Base-by-base conservation (phyloP, 164 flowering plant species). In the Santalum album region DNA sequence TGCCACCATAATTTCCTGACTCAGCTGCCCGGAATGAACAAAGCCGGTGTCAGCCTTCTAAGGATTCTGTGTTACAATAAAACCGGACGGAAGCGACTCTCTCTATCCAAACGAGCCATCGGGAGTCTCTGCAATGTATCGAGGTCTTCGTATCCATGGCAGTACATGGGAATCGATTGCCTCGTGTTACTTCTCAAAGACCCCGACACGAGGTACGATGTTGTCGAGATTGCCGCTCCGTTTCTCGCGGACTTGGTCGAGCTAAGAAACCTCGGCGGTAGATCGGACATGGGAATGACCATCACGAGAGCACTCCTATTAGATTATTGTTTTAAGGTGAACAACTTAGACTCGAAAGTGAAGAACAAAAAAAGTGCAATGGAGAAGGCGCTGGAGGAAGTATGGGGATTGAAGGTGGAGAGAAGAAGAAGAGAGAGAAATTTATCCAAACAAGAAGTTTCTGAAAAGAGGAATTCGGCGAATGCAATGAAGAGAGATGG, bases 81-180 rank as follows among this genome's bases (percentile, higher is more conserved):
- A 59, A n/a, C 19, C 16, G 95, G 92, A 17, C 78, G 97, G 63
- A 56, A 43, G 53, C 22, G 50, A 7, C 42, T 90, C 27, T 62
- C 95, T 1, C 75, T 67, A 10, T 74, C 67, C 7, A 51, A 39
- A 22, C 49, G 67, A 11, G 79, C 81, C 42, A 11, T 84, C 1
- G 62, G 67, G 39, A 56, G 46, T 56, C 76, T 86, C 3, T 78
- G 87, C 54, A 80, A 86, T 49, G 72, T 82, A 25, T 76, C 91
- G 0, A 72, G 92, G 62, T 86, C 97, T 29, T 89, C 92, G 0
- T 91, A 81, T 54, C 92, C 86, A 62, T 89, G 95, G 97, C 97
- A 89, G 51, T 86, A 89, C 55, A 78, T 86, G 79, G 92, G 77
- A 3, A 75, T 86, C 7, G 95, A 89, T 61, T 86, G 91, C 64